These are phyloP conservation scores for Phanerochaete sordida DNA, from an alignment of 768 basidiomycete species.

Conservation along the genomic window DNA sequence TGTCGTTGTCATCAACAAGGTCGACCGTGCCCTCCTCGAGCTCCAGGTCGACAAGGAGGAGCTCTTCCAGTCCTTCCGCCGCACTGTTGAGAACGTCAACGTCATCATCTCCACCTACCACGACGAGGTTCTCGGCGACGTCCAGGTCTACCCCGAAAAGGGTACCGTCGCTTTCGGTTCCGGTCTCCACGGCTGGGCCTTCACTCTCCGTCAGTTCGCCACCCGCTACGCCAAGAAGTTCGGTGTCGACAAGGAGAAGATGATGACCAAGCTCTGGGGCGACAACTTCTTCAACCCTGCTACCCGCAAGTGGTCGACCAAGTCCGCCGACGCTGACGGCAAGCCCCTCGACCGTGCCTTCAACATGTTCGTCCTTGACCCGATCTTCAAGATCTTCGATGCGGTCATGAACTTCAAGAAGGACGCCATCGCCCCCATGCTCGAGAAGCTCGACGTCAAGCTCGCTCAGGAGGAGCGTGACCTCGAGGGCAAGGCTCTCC, in stretches of 20 bases:
- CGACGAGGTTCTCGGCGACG: conserved; percentile 91
- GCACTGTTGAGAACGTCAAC: conserved; percentile 97
- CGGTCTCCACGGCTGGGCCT: conserved; percentile 99
- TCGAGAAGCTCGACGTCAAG: conserved; percentile 95
- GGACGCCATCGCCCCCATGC: conserved; percentile 75
- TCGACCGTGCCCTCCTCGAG: conserved; percentile 98
- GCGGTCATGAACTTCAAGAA: conserved; percentile 99
- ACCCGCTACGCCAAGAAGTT: conserved; percentile 95
- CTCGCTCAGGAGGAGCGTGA: conserved; percentile 87
- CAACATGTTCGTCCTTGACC: conserved; percentile 97
- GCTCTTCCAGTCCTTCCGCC: conserved; percentile 95
- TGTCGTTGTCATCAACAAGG: conserved; percentile 99
- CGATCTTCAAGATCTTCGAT: conserved; percentile 98
- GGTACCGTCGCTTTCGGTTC: conserved; percentile 99
- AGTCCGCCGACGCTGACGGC: conserved; percentile 68
- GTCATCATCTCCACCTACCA: conserved; percentile 98
- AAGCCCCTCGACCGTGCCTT: conserved; percentile 97
- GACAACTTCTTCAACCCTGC: conserved; percentile 99
- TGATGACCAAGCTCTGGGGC: conserved; percentile 97
- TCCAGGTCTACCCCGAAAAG: conserved; percentile 97
- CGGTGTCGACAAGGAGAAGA: conserved; percentile 97
- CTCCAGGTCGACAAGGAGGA: conserved; percentile 96
- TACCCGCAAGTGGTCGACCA: conserved; percentile 95
- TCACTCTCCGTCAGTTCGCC: conserved; percentile 98
- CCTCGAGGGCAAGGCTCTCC: conserved; percentile 90